Conservation (phyloP, 331 rosid genomes). For the Cydonia oblonga region DNA sequence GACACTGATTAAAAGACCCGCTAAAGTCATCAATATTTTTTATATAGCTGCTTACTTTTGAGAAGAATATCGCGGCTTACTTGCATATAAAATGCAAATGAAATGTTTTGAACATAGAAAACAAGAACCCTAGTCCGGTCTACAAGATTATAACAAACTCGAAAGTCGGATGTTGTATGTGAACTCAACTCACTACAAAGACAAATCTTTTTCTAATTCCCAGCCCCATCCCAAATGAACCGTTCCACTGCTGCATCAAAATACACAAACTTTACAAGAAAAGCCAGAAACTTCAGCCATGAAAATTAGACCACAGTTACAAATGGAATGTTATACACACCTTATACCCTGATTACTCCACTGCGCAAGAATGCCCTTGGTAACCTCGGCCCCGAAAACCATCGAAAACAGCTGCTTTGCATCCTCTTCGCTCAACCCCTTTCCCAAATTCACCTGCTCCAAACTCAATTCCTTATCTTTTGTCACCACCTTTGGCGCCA, state of each 20-base stretch:
- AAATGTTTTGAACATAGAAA: neutral
- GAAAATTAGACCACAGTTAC: neutral
- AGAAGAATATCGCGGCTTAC: neutral
- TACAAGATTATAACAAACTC: neutral
- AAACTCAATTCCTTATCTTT: conserved; percentile 27
- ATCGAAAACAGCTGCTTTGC: conserved; percentile 62
- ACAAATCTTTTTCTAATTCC: neutral
- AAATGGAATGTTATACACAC: conserved; percentile 20
- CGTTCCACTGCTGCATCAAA: neutral
- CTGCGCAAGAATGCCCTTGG: conserved; percentile 70
- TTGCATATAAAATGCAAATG: neutral
- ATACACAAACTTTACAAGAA: neutral
- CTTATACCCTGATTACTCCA: conserved; percentile 98
- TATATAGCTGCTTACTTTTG: neutral
- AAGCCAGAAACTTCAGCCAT: neutral
- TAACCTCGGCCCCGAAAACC: conserved; percentile 73
- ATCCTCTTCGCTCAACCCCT: conserved; percentile 41
- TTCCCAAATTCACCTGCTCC: conserved; percentile 40
- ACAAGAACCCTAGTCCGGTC: neutral
- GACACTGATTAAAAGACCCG: neutral
- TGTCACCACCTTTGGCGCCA: conserved; percentile 23
- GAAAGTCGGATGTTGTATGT: neutral
- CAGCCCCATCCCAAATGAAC: neutral
- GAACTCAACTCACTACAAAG: neutral
- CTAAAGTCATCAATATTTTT: neutral